These are phyloP conservation scores for Datisca glomerata DNA, from an alignment of 306 rosid species.

Conservation along the genomic window DNA sequence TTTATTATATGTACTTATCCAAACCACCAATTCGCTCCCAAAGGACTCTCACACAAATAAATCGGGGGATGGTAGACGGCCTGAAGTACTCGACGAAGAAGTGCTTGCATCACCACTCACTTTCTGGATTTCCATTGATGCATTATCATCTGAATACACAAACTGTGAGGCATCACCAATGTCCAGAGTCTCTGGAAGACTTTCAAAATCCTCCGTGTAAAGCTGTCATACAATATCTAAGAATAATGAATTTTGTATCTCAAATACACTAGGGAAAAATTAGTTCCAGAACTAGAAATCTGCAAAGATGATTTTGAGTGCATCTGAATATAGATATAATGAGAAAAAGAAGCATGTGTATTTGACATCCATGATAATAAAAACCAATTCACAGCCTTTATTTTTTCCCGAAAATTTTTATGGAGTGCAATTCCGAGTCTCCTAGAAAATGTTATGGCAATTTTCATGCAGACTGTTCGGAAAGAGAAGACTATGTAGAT, in stretches of 20 bases:
- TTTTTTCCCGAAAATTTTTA: not conserved
- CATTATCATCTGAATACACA: conserved; percentile 21
- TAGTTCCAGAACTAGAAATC: not conserved
- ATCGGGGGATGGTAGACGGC: conserved; percentile 19
- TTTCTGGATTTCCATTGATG: conserved; percentile 40
- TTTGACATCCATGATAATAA: no score
- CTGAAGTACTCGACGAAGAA: conserved; percentile 29
- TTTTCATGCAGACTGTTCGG: no score
- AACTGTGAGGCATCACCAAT: conserved; percentile 79
- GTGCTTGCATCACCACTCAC: conserved; percentile 41
- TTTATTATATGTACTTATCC: no score
- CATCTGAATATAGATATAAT: not conserved
- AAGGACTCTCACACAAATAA: no score
- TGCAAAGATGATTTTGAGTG: not conserved
- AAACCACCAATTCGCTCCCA: no score
- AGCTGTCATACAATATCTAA: conserved; percentile 21
- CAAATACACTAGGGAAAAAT: not conserved
- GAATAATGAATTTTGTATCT: not conserved
- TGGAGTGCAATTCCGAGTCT: not conserved
- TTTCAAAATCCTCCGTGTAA: conserved; percentile 35
- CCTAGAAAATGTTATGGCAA: no score
- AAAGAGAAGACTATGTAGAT: no score
- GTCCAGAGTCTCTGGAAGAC: conserved; percentile 75
- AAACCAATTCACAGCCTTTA: not conserved
- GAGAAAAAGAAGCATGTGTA: not conserved